Evolutionary conservation across 225 moss, liverwort and hornwort species (phyloP), one percentile per base, ranked within the genome.

Genomic region (Anthoceros angustus): DNA sequence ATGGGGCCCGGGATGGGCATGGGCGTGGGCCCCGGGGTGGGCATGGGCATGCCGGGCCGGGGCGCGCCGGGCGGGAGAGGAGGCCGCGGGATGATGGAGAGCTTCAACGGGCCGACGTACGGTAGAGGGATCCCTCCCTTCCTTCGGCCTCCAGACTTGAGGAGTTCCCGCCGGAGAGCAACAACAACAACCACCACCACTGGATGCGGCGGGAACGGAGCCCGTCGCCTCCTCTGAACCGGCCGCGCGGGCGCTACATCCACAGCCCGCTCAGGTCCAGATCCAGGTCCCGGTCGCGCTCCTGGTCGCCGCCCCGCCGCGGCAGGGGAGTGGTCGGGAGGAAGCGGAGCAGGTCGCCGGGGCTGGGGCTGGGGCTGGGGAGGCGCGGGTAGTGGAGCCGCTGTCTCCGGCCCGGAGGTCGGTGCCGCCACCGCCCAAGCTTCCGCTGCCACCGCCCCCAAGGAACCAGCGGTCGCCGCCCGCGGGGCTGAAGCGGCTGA

Each of bases 381-480:
- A 85, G 39, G 23, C 18, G 70, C 85, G 75, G 70, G 64, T 25
- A 23, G 77, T 70, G 61, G 84, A 86, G 67, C 41, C 64, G 0
- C 86, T 83, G 39, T 78, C 80, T 10, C 80, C 83, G 50, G 70
- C 75, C 15, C 74, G 74, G 11, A 80, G 73, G 26, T 73, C 75
- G 68, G 84, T 86, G 43, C 88, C 82, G 25, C 82, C 82, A 15
- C 95, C 91, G 32, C 88, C 86, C 26, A 98, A 87, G 73, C 74
- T 98, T 26, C 95, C 88, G 10, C 72, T 94, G 61, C 90, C 88
- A 0, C 91, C 91, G 39, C 95, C 95, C 16, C 92, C 89, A 0
- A 74, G 87, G 68, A 87, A 78, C 40, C 91, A 92, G 71, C 79
- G 95, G 49, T 98, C 91, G 5, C 95, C 95, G 41, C 92, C 95